Evolutionary conservation across 2,329 filamentous ascomycete species (phyloP).

Genomic region (Magnaporthiopsis poae): DNA sequence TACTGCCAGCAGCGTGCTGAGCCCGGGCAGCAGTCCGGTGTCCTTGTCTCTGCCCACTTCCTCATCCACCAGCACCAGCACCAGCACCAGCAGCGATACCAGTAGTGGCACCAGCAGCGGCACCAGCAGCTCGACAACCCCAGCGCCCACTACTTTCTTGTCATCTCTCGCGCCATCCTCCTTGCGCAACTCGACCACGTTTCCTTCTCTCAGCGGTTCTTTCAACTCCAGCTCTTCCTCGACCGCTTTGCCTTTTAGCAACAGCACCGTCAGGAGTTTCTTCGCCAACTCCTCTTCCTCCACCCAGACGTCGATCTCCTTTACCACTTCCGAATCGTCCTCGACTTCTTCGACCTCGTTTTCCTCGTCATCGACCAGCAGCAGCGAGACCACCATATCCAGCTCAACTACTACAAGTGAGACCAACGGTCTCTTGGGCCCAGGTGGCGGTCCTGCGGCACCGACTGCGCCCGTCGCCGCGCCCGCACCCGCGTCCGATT

Average conservation of each 20-base stretch:
- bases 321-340: constrained; percentile 28
- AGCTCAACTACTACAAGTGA: constrained; percentile 8
- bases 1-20: neutral
- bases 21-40: constrained; percentile 3
- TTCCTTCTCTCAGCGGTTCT: neutral
- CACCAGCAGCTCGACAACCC: constrained; percentile 6
- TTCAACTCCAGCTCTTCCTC: constrained; percentile 11
- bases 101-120: constrained; percentile 2
- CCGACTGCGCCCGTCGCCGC: constrained; percentile 15
- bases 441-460: constrained; percentile 17
- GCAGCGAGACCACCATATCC: neutral
- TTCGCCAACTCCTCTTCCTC: constrained; percentile 9
- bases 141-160: constrained; percentile 12
- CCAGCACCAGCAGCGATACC: constrained; percentile 7
- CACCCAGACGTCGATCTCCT: constrained; percentile 17
- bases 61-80: constrained; percentile 12
- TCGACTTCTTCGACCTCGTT: constrained; percentile 19
- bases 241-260: constrained; percentile 16
- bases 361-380: neutral
- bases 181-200: constrained; percentile 12
- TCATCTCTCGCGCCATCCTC: constrained; percentile 18
- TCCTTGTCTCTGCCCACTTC: constrained; percentile 12
- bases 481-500: constrained; percentile 15
- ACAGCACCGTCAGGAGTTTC: constrained; percentile 13
- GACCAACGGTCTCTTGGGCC: constrained; percentile 14